Evolutionary conservation across 192 early-diverging fungal genomes (phyloP).

Genomic region (Neocallimastix lanati): DNA sequence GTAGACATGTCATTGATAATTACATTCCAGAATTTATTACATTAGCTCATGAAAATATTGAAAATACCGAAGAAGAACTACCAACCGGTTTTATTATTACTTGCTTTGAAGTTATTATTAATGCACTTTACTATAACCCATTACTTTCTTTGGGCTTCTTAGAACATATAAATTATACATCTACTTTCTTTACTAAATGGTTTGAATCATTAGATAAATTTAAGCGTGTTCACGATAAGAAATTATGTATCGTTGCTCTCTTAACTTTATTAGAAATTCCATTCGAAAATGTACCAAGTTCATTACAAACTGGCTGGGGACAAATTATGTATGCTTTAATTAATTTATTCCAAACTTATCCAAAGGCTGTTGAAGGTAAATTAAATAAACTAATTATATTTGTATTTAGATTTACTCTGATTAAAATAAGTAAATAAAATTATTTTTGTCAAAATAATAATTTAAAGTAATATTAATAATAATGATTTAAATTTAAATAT

Average conservation of each 20-base stretch:
- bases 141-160: conserved; percentile 48
- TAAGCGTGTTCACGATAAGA: conserved; percentile 80
- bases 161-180: conserved; percentile 58
- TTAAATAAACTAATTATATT: no score
- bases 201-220: conserved; percentile 54
- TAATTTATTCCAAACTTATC: conserved; percentile 55
- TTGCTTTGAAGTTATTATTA: conserved; percentile 59
- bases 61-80: conserved; percentile 32
- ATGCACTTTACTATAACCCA: conserved; percentile 78
- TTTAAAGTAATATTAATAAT: no score
- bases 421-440: no score
- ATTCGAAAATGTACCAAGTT: conserved; percentile 41
- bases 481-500: no score
- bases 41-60: conserved; percentile 44
- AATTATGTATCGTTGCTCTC: conserved; percentile 67
- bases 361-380: conserved; percentile 29
- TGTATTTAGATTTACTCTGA: no score
- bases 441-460: no score
- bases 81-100: conserved; percentile 52
- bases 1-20: conserved; percentile 63
- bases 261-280: conserved; percentile 56
- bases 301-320: conserved; percentile 52
- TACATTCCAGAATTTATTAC: conserved; percentile 50
- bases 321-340: conserved; percentile 56
- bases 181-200: conserved; percentile 63